phyloP scores from a whole-genome alignment of 192 early-diverging fungal genomes.

The Obelidium mucronatum region DNA sequence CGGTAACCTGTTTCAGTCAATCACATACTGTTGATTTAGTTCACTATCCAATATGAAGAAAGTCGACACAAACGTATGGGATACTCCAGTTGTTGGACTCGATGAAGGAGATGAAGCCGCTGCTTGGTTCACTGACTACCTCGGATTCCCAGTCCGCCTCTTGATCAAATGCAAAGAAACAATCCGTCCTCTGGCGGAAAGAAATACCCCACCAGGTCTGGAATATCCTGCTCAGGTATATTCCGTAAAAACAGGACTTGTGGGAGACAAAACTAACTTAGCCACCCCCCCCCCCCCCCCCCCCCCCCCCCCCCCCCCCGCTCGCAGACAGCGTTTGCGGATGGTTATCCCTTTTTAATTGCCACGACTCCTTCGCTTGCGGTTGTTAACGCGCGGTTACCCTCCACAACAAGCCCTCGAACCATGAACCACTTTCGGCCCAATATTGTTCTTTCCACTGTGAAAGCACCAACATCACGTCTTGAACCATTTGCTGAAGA shows the following conservation, averaged over 20 bases:
- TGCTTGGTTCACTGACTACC: conserved; percentile 58
- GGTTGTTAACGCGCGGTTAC: conserved; percentile 69
- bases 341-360: conserved; percentile 78
- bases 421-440: conserved; percentile 71
- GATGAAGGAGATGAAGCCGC: conserved; percentile 72
- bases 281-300: too few species aligned
- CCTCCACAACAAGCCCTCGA: conserved; percentile 9
- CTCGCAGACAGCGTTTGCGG: conserved; percentile 84
- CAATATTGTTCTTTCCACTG: conserved; percentile 62
- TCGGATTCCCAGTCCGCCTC: conserved; percentile 51
- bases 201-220: conserved; percentile 56
- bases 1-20: too few species aligned
- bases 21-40: too few species aligned
- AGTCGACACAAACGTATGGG: conserved; percentile 38
- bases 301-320: too few species aligned
- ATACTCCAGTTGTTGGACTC: conserved; percentile 44
- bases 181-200: conserved; percentile 44
- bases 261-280: too few species aligned
- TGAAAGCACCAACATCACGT: conserved; percentile 35
- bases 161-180: conserved; percentile 56
- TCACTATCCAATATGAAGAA: neutral
- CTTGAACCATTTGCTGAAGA: conserved; percentile 74
- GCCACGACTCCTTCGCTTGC: conserved; percentile 61
- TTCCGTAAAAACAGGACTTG: too few species aligned
- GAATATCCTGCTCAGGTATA: too few species aligned